Conservation (phyloP, 2,329 filamentous ascomycete genomes). For the Colletotrichum sp. region DNA sequence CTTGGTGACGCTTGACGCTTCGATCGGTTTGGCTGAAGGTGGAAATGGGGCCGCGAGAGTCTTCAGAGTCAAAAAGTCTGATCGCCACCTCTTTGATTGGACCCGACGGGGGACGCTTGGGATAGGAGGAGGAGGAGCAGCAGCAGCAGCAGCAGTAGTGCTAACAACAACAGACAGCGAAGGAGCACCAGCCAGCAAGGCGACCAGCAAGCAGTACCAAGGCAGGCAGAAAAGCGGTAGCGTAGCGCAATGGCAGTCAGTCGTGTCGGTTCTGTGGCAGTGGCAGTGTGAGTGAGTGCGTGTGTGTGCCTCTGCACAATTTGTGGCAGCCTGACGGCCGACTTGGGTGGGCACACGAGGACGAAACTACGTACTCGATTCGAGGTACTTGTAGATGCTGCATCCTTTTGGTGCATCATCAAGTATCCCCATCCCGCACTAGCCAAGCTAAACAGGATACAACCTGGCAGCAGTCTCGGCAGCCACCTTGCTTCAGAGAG, state of each 20-base stretch:
- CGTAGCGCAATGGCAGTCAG: not conserved
- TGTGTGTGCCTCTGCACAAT: not conserved
- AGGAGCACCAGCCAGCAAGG: not conserved
- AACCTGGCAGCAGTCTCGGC: constrained; percentile 2
- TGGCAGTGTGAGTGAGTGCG: not conserved
- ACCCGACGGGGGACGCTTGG: constrained; percentile 11
- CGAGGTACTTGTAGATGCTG: not conserved
- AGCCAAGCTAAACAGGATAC: not conserved
- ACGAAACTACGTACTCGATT: not conserved
- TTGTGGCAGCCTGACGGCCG: not conserved
- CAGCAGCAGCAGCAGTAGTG: not conserved
- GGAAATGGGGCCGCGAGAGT: constrained; percentile 20
- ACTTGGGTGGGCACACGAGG: not conserved
- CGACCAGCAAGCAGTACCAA: not conserved
- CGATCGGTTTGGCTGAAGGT: constrained; percentile 16
- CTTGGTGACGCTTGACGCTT: constrained; percentile 17
- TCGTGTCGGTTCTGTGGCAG: not conserved
- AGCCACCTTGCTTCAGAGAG: constrained; percentile 18
- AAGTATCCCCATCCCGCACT: not conserved
- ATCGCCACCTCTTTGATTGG: constrained; percentile 41
- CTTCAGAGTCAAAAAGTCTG: constrained; percentile 35
- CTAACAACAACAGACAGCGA: not conserved
- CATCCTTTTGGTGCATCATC: not conserved
- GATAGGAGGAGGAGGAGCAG: not conserved
- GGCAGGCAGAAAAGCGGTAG: not conserved